Base-by-base conservation (phyloP, 2,329 filamentous ascomycete genomes). In the Akanthomyces dipterigenus region DNA sequence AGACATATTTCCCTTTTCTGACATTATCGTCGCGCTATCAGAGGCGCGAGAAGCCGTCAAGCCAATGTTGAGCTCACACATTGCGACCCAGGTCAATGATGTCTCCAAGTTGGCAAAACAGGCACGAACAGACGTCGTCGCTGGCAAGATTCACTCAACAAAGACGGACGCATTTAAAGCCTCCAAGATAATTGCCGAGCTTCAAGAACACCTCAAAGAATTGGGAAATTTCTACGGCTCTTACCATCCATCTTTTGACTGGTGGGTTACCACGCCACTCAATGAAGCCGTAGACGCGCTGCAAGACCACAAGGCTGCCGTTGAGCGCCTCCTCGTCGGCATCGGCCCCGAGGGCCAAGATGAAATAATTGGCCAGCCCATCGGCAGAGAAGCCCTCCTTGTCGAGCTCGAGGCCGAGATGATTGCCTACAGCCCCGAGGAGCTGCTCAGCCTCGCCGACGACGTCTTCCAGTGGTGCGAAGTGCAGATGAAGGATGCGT, bases 381-480 rank as follows among this genome's bases (percentile, higher is more conserved):
- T 85, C 54, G 82, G 84, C 1, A 70, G 77, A 4, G 75, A 78
- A 0, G 81, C 78, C 0, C 71, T 86, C 1, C 69, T 82, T 1
- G 74, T 75, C 12, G 82, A 84, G 55, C 75, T 87, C 1, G 74
- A 79, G 61, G 77, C 78, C 1, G 83, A 86, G 68, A 79, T 83
- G 76, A 83, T 86, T 55, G 78, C 81, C 0, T 86, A 86, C 65
- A 75, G 78, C 0, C 83, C 83, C 0, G 81, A 84, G 61, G 80
- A 86, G 66, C 72, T 86, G 3, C 74, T 86, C 46, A 63, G 67
- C 0, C 79, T 85, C 26, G 82, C 78, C 3, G 71, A 80, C 51
- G 71, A 73, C 26, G 79, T 84, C 60, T 85, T 80, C 67, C 67
- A 68, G 3, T 86, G 83, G 82, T 86, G 83, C 67, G 76, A 83